Evolutionary conservation across 2,329 filamentous ascomycete genomes (phyloP), one percentile per base, ranked within the genome.

Genomic region (Pestalotiopsis sp.): DNA sequence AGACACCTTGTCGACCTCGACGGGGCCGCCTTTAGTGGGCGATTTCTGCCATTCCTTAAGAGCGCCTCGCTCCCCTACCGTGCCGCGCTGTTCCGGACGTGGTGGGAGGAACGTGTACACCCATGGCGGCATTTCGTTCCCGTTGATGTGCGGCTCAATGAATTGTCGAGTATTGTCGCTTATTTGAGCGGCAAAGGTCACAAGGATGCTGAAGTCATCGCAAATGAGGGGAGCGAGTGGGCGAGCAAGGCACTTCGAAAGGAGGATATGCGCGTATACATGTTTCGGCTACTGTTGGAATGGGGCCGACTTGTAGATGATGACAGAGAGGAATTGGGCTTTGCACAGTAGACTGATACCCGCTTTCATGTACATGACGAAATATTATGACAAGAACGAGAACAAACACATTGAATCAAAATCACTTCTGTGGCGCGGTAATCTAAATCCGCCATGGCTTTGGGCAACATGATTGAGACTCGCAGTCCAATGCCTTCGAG

Each of bases 71-170:
- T 90, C 2, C 86, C 86, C 0, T 84, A 91, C 75, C 89, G 90
- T 70, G 84, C 86, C 0, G 89, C 87, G 2, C 80, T 90, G 27
- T 92, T 90, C 75, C 82, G 84, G 27, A 89, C 91, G 68, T 92
- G 90, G 90, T 89, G 90, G 73, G 89, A 91, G 72, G 83, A 85
- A 41, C 82, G 90, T 2, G 77, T 92, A 2, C 81, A 88, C 14
- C 83, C 87, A 0, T 92, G 90, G 90, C 80, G 82, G 25, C 90
- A 92, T 76, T 92, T 89, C 71, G 83, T 91, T 0, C 90, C 90
- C 0, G 82, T 91, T 72, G 88, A 91, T 73, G 83, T 79, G 72
- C 74, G 71, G 70, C 68, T 77, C 3, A 66, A 70, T 12, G 77
- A 78, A 23, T 57, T 78, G 4, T 75, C 73, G 73, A 27, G 67